Conservation (phyloP, 2,329 filamentous ascomycete genomes). For the Pyricularia grisea region DNA sequence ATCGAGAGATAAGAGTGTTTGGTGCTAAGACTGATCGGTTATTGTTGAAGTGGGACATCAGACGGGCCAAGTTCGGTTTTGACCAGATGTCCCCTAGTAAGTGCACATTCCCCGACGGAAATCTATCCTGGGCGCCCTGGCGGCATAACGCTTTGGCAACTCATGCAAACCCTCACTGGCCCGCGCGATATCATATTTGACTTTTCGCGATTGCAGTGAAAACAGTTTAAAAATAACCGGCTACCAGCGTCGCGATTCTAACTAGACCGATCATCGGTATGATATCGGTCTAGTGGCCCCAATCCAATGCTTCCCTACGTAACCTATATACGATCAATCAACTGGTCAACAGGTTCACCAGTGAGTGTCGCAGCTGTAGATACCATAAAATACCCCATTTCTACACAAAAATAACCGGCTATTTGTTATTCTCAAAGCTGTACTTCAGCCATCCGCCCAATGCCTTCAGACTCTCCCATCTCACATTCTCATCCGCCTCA, state of each 20-base stretch:
- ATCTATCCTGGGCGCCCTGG: background rate
- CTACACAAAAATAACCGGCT: background rate
- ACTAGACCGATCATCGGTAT: background rate
- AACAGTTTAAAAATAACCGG: background rate
- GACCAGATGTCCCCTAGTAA: background rate
- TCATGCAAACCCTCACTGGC: background rate
- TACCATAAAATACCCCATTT: background rate
- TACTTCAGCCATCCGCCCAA: slow-evolving; percentile 60
- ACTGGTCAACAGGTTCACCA: background rate
- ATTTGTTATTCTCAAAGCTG: slow-evolving; percentile 40
- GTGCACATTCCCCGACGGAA: background rate
- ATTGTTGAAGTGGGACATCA: background rate
- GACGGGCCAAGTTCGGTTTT: background rate
- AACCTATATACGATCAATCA: background rate
- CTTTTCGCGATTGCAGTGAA: background rate
- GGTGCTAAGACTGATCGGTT: background rate
- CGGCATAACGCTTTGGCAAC: background rate
- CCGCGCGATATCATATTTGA: background rate
- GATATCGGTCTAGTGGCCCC: background rate
- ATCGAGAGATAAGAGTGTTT: background rate
- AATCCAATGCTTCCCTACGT: background rate
- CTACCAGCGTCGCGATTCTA: background rate
- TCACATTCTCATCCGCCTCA: slow-evolving; percentile 76
- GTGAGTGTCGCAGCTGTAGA: background rate
- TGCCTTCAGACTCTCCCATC: slow-evolving; percentile 87